Evolutionary conservation across 768 basidiomycete genomes (phyloP), one percentile per base, ranked within the genome.

Genomic region (Mycena pura): DNA sequence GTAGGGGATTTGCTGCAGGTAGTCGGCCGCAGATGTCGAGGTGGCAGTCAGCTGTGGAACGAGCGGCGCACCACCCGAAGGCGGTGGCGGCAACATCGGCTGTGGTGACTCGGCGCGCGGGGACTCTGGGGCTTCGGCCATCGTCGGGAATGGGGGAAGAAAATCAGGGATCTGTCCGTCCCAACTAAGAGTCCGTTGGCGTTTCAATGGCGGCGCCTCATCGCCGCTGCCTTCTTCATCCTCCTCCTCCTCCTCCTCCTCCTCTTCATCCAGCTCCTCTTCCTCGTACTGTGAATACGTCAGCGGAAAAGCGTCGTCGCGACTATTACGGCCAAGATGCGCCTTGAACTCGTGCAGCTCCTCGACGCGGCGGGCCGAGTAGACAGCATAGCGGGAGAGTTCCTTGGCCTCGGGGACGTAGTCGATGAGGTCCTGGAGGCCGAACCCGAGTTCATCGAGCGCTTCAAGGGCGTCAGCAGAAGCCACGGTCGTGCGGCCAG

Each of bases 321-420:
- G 73, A 60, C 86, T 84, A 36, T 81, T 80, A 45, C 78, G 73
- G 66, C 61, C 58, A 39, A 67, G 81, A 82, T 75, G 77, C 88
- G 90, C 85, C 80, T 82, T 86, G 72, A 91, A 82, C 71, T 92
- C 92, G 51, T 81, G 77, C 70, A 93, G 74, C 70, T 92, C 91
- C 71, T 92, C 91, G 11, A 86, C 78, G 67, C 91, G 79, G 67
- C 88, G 80, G 39, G 79, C 78, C 5, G 86, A 86, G 70, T 86
- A 85, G 5, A 84, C 73, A 6, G 86, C 85, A 72, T 92, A 92
- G 32, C 88, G 83, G 24, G 82, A 80, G 58, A 93, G 72, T 67
- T 93, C 92, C 67, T 78, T 78, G 19, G 84, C 91, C 72, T 93
- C 92, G 1, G 83, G 77, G n/a, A 74, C 70, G 67, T 90, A 92